These are phyloP conservation scores for Boletus subcaerulescens DNA, from an alignment of 768 basidiomycete species.

Conservation along the genomic window DNA sequence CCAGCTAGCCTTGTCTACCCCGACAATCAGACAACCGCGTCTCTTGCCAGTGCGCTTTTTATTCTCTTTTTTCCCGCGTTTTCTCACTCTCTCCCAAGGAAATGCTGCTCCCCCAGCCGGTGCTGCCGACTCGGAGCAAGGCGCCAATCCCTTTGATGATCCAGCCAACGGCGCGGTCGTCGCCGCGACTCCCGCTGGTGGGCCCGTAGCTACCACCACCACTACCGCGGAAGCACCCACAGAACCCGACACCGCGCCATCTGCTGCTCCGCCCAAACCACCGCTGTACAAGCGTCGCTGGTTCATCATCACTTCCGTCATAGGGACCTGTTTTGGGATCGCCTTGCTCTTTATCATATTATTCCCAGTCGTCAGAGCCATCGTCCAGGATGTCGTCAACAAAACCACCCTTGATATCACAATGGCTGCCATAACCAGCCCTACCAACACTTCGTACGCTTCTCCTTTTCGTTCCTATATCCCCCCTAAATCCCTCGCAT, in stretches of 20 bases:
- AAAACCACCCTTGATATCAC: constrained; percentile 52
- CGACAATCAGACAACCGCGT: neutral
- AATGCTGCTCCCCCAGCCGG: constrained; percentile 10
- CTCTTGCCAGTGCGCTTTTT: constrained; percentile 10
- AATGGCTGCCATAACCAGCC: constrained; percentile 46
- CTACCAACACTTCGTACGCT: constrained; percentile 57
- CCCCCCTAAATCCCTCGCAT: constrained; percentile 3
- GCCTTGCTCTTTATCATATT: constrained; percentile 64
- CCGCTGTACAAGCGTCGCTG: constrained; percentile 61
- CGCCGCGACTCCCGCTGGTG: constrained; percentile 7
- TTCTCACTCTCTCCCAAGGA: constrained; percentile 1
- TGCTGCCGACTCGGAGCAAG: neutral
- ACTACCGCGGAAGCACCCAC: neutral
- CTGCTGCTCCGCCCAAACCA: constrained; percentile 13
- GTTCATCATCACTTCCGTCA: constrained; percentile 59
- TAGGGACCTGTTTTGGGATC: constrained; percentile 52
- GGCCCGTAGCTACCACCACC: neutral
- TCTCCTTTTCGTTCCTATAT: too few species aligned
- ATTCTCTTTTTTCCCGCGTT: too few species aligned
- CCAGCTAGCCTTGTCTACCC: too few species aligned
- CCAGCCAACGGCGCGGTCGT: constrained; percentile 5
- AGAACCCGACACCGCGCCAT: neutral
- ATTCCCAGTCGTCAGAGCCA: constrained; percentile 65
- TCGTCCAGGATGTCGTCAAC: constrained; percentile 63
- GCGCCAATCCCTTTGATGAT: constrained; percentile 8